Base-by-base conservation (phyloP, 306 rosid genomes). In the Fragaria vesca region DNA sequence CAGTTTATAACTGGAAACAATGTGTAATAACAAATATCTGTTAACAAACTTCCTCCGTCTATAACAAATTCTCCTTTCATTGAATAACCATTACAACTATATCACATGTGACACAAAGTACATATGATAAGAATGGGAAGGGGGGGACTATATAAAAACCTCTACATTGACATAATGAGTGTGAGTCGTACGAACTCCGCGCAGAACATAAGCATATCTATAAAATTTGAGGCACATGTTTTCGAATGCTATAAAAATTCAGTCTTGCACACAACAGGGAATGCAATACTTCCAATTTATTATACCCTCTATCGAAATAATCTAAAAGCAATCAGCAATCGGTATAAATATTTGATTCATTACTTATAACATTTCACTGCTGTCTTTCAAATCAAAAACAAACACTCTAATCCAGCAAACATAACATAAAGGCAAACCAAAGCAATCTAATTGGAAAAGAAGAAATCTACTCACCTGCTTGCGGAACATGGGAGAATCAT, bases 401-500 rank as follows among this genome's bases (percentile, higher is more conserved):
- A 40, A 40, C 9, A 21, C 68, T 20, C 51, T 10, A 12, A 43
- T 24, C 20, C 72, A 12, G 43, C 16, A 4, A 63, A 30, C 18
- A 13, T 30, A 63, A 12, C 3, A 62, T 3, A n/a, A 17, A 60
- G 17, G 20, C 42, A 30, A 1, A 58, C 34, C 20, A 2, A 62
- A 30, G 20, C 17, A 34, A 65, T 65, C 10, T 16, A 38, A 54
- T 9, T 30, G 4, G 45, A 6, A 6, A 42, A 76, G 68, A 77
- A 68, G 71, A 66, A 48, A 13, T 2, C 18, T 46, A 16, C 55
- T 15, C n/a, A 95, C 99, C 99, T 96, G 99, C 91, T 96, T 96
- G 82, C 99, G 99, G 89, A 96, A 96, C 99, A 96, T 96, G 58
- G 99, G 99, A 83, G 99, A 96, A 79, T 96, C 99, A 75, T 96